Evolutionary conservation across 2,329 filamentous ascomycete genomes (phyloP), one percentile per base, ranked within the genome.

Genomic region (Ceratocystis eucalypticola): DNA sequence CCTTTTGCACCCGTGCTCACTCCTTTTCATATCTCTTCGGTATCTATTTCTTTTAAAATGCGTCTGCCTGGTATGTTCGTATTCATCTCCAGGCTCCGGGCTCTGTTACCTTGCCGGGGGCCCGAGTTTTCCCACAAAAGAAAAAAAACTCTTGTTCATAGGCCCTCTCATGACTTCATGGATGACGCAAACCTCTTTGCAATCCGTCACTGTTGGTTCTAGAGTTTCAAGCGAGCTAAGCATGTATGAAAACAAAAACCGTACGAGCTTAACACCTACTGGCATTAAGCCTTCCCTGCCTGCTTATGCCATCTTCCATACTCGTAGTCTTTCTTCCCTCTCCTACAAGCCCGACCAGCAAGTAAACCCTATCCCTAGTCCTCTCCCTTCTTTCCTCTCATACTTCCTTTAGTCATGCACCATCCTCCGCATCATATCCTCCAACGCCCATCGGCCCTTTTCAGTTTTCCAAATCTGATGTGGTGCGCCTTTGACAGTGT

Each of bases 401-500:
- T 6, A 7, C 5, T n/a, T 3, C 15, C 55, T 30, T 59, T 8
- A 59, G 55, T 20, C 44, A 5, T 33, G 41, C 15, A 67, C 55
- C 55, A 65, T 20, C 22, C 61, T 64, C 12, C 57, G 55, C 66
- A 67, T 67, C 66, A 67, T 67, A 1, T 53, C 57, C 37, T 67
- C 66, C 59, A 67, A 62, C 15, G 57, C 66, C 45, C 33, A 62
- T 37, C 66, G 62, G 20, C 66, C 66, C 48, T 63, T 62, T 41
- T 67, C 66, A 10, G 62, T 67, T 48, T 78, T 78, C 94, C 94
- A 99, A 0, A 97, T 87, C 73, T 92, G 83, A 74, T 96, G 90
- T 4, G 91, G 89, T 2, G 92, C 91, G 69, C 87, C 83, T 67
- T 88, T 84, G 10, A 96, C 90, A 64, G 96, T 83, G 74, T 96